phyloP scores from a whole-genome alignment of 371 early-diverging fungal species.

The Actinomucor elegans region DNA sequence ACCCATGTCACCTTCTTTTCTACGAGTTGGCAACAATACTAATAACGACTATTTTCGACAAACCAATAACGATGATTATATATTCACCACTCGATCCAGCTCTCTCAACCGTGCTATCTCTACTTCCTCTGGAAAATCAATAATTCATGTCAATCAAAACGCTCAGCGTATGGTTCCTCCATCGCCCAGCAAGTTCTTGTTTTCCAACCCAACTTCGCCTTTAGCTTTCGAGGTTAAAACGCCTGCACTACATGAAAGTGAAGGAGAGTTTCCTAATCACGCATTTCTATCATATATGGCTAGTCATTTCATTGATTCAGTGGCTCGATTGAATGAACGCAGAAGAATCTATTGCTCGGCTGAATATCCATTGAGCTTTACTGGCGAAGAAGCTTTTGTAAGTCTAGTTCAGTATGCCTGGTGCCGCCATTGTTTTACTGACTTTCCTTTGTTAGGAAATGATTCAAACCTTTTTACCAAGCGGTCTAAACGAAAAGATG shows the following conservation, averaged over 20 bases:
- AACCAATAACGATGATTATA: constrained; percentile 12
- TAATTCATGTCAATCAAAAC: constrained; percentile 3
- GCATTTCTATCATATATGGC: constrained; percentile 43
- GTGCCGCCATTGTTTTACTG: background rate
- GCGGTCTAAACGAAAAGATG: constrained; percentile 9
- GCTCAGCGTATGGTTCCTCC: background rate
- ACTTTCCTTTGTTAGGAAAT: constrained; percentile 23
- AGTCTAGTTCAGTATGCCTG: background rate
- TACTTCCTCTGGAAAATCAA: constrained; percentile 19
- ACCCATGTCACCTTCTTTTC: constrained; percentile 23
- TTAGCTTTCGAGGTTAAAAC: constrained; percentile 8
- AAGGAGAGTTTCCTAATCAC: constrained; percentile 16
- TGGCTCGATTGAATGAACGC: constrained; percentile 25
- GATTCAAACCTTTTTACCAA: constrained; percentile 29
- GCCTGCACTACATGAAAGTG: background rate
- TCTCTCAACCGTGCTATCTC: constrained; percentile 26
- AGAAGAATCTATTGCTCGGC: constrained; percentile 38
- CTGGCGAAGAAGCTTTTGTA: constrained; percentile 47
- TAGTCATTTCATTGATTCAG: constrained; percentile 21
- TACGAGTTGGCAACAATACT: constrained; percentile 2
- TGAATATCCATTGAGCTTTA: constrained; percentile 47
- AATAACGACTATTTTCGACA: constrained; percentile 5
- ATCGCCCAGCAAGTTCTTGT: constrained; percentile 4
- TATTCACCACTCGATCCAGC: constrained; percentile 34
- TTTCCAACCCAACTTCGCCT: constrained; percentile 25